A percentile compares a stretch with the other conserved stretches of the same genome.
Evolutionary conservation across 2,329 filamentous ascomycete species (phyloP).

Genomic region (Ascochyta clinopodiicola): DNA sequence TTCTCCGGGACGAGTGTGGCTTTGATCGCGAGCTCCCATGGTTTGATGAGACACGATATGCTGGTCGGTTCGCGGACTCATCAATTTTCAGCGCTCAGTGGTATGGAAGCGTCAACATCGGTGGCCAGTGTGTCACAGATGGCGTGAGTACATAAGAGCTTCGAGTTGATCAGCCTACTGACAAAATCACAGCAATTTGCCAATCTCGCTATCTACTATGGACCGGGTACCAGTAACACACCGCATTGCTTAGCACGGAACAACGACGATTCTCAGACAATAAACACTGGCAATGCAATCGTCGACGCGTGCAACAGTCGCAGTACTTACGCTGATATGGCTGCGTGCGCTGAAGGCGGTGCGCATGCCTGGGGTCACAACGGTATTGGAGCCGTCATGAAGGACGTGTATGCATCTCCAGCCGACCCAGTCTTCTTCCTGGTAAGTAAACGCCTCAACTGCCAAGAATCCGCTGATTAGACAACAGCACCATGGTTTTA

Average conservation of each 20-base stretch:
- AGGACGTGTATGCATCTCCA: constrained; percentile 41
- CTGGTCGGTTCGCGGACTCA: constrained; percentile 36
- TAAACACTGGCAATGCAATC: constrained; percentile 34
- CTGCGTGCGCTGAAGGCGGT: constrained; percentile 36
- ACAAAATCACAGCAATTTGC: constrained; percentile 36
- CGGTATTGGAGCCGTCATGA: constrained; percentile 45
- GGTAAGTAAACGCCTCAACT: background rate
- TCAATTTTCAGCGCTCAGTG: constrained; percentile 41
- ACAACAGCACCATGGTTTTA: constrained; percentile 49
- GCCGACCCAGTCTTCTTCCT: constrained; percentile 37
- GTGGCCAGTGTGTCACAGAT: constrained; percentile 38
- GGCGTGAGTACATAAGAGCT: constrained; percentile 35
- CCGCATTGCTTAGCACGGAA: constrained; percentile 43
- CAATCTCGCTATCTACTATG: constrained; percentile 38
- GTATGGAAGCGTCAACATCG: constrained; percentile 35
- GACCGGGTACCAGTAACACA: constrained; percentile 35
- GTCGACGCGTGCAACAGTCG: constrained; percentile 39
- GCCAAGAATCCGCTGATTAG: background rate
- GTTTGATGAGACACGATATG: constrained; percentile 46
- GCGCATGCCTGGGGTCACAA: constrained; percentile 47
- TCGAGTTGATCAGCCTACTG: background rate
- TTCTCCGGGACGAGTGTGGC: constrained; percentile 52
- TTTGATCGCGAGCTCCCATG: constrained; percentile 49
- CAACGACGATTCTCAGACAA: constrained; percentile 29
- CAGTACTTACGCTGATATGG: constrained; percentile 37